Evolutionary conservation across 164 flowering plant species (phyloP).

Genomic region (Amborella trichopoda): DNA sequence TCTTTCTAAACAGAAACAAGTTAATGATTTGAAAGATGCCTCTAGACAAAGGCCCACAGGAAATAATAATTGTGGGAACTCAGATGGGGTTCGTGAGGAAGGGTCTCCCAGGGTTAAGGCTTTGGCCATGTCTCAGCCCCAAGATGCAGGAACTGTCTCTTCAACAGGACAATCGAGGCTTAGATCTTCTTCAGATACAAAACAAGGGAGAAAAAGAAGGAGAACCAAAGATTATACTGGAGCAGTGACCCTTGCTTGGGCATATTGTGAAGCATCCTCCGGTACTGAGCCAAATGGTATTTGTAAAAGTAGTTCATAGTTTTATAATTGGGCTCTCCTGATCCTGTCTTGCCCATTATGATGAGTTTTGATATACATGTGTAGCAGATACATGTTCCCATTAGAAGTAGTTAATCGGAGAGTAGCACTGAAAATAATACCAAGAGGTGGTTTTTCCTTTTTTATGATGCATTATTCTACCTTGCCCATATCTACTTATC

Average conservation of each 20-base stretch:
- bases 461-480: too few relatives aligned
- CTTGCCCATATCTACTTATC: too few relatives aligned
- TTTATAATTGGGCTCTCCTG: too few relatives aligned
- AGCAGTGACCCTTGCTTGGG: slow-evolving; percentile 2
- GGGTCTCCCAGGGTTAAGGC: neutral
- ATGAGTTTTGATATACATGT: too few relatives aligned
- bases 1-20: slow-evolving; percentile 17
- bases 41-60: neutral
- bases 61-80: neutral
- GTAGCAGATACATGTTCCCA: too few relatives aligned
- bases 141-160: neutral
- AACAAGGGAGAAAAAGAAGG: slow-evolving; percentile 2
- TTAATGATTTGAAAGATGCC: neutral
- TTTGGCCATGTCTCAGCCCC: too few relatives aligned
- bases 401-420: too few relatives aligned
- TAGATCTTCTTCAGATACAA: neutral
- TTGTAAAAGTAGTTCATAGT: too few relatives aligned
- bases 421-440: too few relatives aligned
- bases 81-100: neutral
- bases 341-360: too few relatives aligned
- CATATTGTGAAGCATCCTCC: slow-evolving; percentile 3
- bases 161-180: neutral
- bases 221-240: neutral
- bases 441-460: too few relatives aligned
- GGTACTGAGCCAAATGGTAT: neutral